Evolutionary conservation across 176 grass and related monocot species (phyloP).

Genomic region (Bonia amplexicaulis): DNA sequence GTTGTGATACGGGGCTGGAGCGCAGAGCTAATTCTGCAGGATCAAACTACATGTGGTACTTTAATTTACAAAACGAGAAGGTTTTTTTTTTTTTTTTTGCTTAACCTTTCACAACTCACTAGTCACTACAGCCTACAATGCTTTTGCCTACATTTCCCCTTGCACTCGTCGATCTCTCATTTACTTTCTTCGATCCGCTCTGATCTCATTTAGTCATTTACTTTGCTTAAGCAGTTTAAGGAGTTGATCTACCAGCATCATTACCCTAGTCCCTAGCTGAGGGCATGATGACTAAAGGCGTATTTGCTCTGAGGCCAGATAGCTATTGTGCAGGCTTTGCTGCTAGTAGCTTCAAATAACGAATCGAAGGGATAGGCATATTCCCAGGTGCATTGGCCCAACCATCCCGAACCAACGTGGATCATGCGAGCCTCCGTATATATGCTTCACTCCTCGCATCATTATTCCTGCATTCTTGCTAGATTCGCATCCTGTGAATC

Average conservation of each 20-base stretch:
- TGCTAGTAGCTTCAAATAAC: neutral
- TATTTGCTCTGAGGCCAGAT: neutral
- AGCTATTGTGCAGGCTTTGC: neutral
- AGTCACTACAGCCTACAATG: neutral
- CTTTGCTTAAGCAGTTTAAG: neutral
- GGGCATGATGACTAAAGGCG: neutral
- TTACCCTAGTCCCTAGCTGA: neutral
- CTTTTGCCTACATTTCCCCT: neutral
- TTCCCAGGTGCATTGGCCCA: neutral
- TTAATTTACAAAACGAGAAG: too few relatives aligned
- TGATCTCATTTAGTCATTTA: neutral
- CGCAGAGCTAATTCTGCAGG: neutral
- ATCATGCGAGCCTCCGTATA: neutral
- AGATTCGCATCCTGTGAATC: neutral
- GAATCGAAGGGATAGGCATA: neutral
- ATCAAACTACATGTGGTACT: neutral
- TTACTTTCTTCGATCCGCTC: neutral
- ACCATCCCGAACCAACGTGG: slow-evolving; percentile 22
- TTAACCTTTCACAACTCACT: too few relatives aligned
- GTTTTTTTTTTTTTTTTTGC: too few relatives aligned
- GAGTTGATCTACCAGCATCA: neutral
- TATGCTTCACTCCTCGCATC: neutral
- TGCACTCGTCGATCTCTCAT: neutral
- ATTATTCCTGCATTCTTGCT: neutral
- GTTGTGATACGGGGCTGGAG: neutral